Conservation (phyloP, 176 grass and related monocot species). For the Canna indica region DNA sequence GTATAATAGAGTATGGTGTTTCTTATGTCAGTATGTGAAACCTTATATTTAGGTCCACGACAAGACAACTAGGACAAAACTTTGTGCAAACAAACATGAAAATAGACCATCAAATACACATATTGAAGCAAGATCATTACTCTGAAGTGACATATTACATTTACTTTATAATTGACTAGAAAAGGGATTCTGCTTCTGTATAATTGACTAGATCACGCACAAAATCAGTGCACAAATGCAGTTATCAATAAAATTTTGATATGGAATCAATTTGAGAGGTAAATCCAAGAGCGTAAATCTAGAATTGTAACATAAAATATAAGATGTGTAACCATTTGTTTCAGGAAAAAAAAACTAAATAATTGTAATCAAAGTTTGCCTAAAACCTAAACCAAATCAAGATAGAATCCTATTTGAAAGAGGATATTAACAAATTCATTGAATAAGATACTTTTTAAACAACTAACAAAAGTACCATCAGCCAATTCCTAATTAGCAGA, state of each 20-base stretch:
- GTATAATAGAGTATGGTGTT: background rate
- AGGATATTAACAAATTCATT: no score
- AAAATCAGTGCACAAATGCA: background rate
- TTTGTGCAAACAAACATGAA: background rate
- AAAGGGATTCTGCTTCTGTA: background rate
- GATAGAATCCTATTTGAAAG: no score
- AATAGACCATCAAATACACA: background rate
- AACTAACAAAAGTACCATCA: no score
- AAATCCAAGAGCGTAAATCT: background rate
- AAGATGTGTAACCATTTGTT: background rate
- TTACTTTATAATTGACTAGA: no score
- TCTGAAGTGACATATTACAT: background rate
- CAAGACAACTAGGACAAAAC: background rate
- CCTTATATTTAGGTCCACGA: background rate
- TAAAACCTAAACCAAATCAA: no score
- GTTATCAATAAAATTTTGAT: background rate
- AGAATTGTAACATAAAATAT: background rate
- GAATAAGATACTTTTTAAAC: no score
- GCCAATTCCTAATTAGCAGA: no score
- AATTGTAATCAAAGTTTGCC: no score
- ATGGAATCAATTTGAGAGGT: background rate
- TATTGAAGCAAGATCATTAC: background rate
- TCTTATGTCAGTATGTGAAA: no score
- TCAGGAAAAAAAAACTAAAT: background rate
- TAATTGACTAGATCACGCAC: background rate